Evolutionary conservation across 768 basidiomycete genomes (phyloP), one percentile per base, ranked within the genome.

Genomic region (Boletus pseudopeckii): DNA sequence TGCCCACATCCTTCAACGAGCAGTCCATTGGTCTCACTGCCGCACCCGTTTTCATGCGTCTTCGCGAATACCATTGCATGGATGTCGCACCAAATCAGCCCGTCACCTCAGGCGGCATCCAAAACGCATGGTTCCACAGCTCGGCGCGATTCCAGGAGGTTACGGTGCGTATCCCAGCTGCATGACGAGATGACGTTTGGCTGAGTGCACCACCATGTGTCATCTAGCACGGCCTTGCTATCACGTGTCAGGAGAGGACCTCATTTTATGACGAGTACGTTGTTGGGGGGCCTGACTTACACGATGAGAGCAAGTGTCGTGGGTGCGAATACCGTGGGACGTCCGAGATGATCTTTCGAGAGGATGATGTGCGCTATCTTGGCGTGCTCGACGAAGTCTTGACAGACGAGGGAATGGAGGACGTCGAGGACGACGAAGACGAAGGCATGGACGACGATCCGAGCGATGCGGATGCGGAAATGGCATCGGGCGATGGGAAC

Each of bases 11-110:
- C 5, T 73, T 77, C 54, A 69, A 52, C 34, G 78, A 80, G 55
- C 57, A 60, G 11, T 57, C 61, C 4, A 53, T 76, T 0, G 64
- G 54, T 22, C 63, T 82, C 33, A 71, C 69, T 5, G 77, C 75
- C 52, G 70, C 75, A 22, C 85, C 85, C 5, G 58, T 86, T 36
- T 86, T 78, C 63, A 74, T 88, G 71, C 76, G 82, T 11, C 67
- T 88, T 24, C 68, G 71, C 40, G 87, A 89, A 63, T 80, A 79
- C 47, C 72, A 77, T 48, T 77, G 75, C 56, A 69, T 75, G 62
- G 70, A 80, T 39, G 50, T 67, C 46, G 37, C 45, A 1, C 77
- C 80, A 17, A 71, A 64, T 46, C 63, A 58, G 32, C 74, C 71
- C 2, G 63, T 53, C 3, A 38, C 57, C 10, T 53, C 66, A 22